A percentile compares a stretch with the other conserved stretches of the same genome.
phyloP scores from a whole-genome alignment of 2,329 filamentous ascomycete species.

The Pezicula rhizophila region DNA sequence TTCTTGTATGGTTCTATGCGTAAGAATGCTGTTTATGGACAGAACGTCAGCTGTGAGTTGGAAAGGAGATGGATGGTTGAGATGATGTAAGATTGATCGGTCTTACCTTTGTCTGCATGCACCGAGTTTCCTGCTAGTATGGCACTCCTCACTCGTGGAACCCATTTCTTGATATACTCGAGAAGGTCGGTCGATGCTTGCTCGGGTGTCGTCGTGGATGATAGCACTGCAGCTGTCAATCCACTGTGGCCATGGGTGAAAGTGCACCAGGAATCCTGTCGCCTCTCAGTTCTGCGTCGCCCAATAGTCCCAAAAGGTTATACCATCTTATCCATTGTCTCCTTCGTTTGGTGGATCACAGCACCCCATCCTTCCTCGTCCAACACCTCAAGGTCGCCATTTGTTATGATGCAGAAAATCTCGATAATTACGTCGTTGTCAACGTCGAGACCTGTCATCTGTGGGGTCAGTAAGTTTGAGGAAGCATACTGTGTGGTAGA shows the following conservation, averaged over 20 bases:
- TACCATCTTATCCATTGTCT: constrained; percentile 66
- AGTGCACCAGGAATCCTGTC: constrained; percentile 77
- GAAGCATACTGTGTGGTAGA: not conserved
- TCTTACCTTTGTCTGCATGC: constrained; percentile 64
- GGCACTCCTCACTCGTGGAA: constrained; percentile 61
- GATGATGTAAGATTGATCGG: no score
- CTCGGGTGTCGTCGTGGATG: constrained; percentile 65
- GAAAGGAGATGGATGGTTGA: no score
- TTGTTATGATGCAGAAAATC: constrained; percentile 87
- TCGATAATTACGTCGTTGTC: constrained; percentile 81
- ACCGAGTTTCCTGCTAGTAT: constrained; percentile 89
- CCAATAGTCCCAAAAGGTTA: not conserved
- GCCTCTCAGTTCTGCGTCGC: not conserved
- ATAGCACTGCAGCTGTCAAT: constrained; percentile 68
- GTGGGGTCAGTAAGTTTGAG: constrained; percentile 8
- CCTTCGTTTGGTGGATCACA: constrained; percentile 66
- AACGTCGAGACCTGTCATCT: constrained; percentile 89
- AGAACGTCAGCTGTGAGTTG: no score
- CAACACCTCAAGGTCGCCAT: constrained; percentile 67
- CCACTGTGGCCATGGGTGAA: constrained; percentile 75
- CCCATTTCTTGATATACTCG: constrained; percentile 66
- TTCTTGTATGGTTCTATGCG: constrained; percentile 65
- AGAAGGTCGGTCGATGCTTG: constrained; percentile 65
- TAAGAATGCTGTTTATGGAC: constrained; percentile 54
- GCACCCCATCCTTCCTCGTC: constrained; percentile 75